phyloP scores from a whole-genome alignment of 2,329 filamentous ascomycete species.

The Fusarium oligoseptatum region DNA sequence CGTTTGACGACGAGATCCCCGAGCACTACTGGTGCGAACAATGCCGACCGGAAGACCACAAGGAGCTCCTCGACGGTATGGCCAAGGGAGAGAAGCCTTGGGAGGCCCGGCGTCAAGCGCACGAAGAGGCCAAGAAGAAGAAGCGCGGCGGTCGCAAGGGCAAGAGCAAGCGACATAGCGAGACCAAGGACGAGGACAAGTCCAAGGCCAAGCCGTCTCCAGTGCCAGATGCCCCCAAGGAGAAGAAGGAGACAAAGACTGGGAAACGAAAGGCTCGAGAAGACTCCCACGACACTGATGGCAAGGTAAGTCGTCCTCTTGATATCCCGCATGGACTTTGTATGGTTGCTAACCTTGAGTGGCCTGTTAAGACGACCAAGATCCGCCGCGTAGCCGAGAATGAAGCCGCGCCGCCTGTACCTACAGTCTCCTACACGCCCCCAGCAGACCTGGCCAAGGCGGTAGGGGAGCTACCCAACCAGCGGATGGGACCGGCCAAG shows the following conservation, averaged over 20 bases:
- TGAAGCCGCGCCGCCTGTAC: constrained; percentile 51
- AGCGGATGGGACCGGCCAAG: constrained; percentile 77
- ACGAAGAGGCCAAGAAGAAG: constrained; percentile 72
- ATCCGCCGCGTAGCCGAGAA: constrained; percentile 68
- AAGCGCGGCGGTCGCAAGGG: constrained; percentile 72
- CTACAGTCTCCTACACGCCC: constrained; percentile 58
- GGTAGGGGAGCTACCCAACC: constrained; percentile 69
- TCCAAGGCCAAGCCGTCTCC: constrained; percentile 56
- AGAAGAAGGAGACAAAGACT: constrained; percentile 62
- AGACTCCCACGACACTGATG: constrained; percentile 65
- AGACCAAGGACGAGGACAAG: constrained; percentile 73
- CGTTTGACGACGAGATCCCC: constrained; percentile 81
- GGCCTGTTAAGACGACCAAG: constrained; percentile 54
- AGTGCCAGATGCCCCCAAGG: constrained; percentile 59
- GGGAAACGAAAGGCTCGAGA: constrained; percentile 71
- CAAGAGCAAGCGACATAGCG: constrained; percentile 75
- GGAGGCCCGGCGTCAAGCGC: constrained; percentile 76
- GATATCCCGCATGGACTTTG: not conserved
- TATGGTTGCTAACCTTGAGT: constrained; percentile 19
- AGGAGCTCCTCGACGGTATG: constrained; percentile 82
- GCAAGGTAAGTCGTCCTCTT: constrained; percentile 58
- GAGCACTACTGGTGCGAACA: constrained; percentile 93
- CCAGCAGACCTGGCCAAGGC: constrained; percentile 65
- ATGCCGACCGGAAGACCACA: constrained; percentile 87
- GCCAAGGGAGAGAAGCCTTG: constrained; percentile 86